Percentiles rank a stretch among this genome's conserved stretches.
phyloP scores from a whole-genome alignment of 805 yeast genomes.

The Cyberlindnera euphorbiae region DNA sequence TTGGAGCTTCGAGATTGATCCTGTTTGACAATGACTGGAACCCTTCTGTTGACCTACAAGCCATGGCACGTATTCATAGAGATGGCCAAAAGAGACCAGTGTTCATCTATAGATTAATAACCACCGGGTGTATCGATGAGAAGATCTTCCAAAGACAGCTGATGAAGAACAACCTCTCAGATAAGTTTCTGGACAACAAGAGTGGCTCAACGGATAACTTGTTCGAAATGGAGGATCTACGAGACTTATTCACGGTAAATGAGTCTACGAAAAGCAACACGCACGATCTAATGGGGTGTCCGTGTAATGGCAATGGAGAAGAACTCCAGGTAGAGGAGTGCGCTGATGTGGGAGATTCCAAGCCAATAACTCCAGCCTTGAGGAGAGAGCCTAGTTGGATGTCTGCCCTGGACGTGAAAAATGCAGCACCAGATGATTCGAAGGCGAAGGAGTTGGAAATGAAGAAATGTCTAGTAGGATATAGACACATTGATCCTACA shows the following conservation, averaged over 20 bases:
- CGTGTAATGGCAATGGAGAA: constrained; percentile 54
- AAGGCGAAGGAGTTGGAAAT: constrained; percentile 38
- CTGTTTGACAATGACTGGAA: constrained; percentile 96
- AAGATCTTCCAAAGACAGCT: constrained; percentile 90
- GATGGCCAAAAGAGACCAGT: constrained; percentile 86
- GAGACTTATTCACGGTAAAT: constrained; percentile 65
- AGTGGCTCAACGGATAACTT: constrained; percentile 50
- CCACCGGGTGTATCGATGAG: constrained; percentile 91
- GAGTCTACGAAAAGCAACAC: constrained; percentile 56
- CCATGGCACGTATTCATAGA: constrained; percentile 92
- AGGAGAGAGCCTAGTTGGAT: constrained; percentile 18
- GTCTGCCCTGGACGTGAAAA: constrained; percentile 19
- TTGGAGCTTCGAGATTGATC: constrained; percentile 84
- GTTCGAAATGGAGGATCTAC: constrained; percentile 64
- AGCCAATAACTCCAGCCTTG: constrained; percentile 8
- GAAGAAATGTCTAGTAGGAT: constrained; percentile 55
- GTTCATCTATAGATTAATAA: constrained; percentile 73
- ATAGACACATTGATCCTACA: constrained; percentile 58
- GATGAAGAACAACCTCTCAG: constrained; percentile 75
- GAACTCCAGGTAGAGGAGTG: constrained; percentile 18
- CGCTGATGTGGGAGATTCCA: constrained; percentile 21
- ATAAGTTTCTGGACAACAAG: constrained; percentile 53
- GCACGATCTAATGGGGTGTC: constrained; percentile 68
- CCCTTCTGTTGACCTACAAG: constrained; percentile 87
- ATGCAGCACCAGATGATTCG: constrained; percentile 1